Evolutionary conservation across 2,329 filamentous ascomycete species (phyloP).

Genomic region (Escovopsis sp.): DNA sequence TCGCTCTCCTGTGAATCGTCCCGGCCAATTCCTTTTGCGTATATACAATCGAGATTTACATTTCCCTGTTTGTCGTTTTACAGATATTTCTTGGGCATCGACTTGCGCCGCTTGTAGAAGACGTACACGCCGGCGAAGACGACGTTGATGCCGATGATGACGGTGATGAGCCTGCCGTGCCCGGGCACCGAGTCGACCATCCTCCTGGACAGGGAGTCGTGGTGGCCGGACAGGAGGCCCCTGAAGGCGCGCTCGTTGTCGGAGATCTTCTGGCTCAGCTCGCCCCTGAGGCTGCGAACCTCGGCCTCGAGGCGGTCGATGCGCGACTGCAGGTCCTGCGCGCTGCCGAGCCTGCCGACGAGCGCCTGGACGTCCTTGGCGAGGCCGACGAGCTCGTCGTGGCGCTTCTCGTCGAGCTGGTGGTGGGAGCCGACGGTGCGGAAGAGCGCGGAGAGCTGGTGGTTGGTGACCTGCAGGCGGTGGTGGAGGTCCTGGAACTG

Average conservation of each 20-base stretch:
- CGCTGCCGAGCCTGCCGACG: constrained; percentile 30
- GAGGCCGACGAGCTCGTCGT: constrained; percentile 36
- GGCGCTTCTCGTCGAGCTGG: constrained; percentile 37
- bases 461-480: constrained; percentile 59
- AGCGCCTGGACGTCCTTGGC: constrained; percentile 32
- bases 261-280: constrained; percentile 34
- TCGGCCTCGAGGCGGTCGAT: constrained; percentile 42
- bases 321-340: constrained; percentile 29
- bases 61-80: constrained; percentile 23
- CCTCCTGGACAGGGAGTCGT: constrained; percentile 32
- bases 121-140: constrained; percentile 55
- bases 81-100: constrained; percentile 82
- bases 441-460: constrained; percentile 51
- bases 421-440: constrained; percentile 37
- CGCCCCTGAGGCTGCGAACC: constrained; percentile 40
- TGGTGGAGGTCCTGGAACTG: constrained; percentile 80
- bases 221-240: constrained; percentile 36
- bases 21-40: too few species aligned
- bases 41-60: neutral
- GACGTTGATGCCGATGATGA: constrained; percentile 62
- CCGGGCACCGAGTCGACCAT: constrained; percentile 33
- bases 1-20: too few species aligned
- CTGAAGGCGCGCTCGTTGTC: constrained; percentile 38
- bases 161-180: constrained; percentile 44
- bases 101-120: constrained; percentile 65